These are phyloP conservation scores for Metschnikowia cerradonensis DNA, from an alignment of 805 yeast genomes.

Conservation along the genomic window DNA sequence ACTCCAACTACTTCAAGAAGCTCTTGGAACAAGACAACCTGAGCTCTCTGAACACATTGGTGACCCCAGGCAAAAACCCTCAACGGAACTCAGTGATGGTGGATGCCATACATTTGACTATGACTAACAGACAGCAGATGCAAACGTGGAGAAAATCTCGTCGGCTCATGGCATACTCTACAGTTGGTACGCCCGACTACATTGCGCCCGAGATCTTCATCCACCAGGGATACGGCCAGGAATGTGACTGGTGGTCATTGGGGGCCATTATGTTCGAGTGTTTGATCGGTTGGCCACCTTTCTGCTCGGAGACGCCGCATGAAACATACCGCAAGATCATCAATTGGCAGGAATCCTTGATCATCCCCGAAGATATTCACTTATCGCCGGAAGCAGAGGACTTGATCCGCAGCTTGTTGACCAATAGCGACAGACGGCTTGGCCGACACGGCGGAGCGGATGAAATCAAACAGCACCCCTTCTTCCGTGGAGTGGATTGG, in stretches of 20 bases:
- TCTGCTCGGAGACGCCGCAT: slow-evolving; percentile 90
- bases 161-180: slow-evolving; percentile 90
- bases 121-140: slow-evolving; percentile 91
- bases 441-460: slow-evolving; percentile 92
- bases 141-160: slow-evolving; percentile 94
- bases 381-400: slow-evolving; percentile 86
- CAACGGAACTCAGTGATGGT: slow-evolving; percentile 76
- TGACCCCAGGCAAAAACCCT: slow-evolving; percentile 16
- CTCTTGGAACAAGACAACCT: slow-evolving; percentile 63
- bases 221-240: slow-evolving; percentile 93
- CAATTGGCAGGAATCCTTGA: slow-evolving; percentile 85
- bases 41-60: slow-evolving; percentile 14
- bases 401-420: slow-evolving; percentile 69
- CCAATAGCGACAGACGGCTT: slow-evolving; percentile 72
- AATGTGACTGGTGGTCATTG: slow-evolving; percentile 97
- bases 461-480: slow-evolving; percentile 86
- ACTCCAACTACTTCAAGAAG: slow-evolving; percentile 79
- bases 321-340: slow-evolving; percentile 89
- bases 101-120: slow-evolving; percentile 91
- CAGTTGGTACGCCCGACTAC: slow-evolving; percentile 95
- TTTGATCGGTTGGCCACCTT: slow-evolving; percentile 95
- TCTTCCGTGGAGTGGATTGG: slow-evolving; percentile 96
- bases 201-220: slow-evolving; percentile 93
- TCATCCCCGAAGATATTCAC: slow-evolving; percentile 89
- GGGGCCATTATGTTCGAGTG: slow-evolving; percentile 98